Evolutionary conservation across 768 basidiomycete genomes (phyloP), one percentile per base, ranked within the genome.

Genomic region (Phallus indusiatus): DNA sequence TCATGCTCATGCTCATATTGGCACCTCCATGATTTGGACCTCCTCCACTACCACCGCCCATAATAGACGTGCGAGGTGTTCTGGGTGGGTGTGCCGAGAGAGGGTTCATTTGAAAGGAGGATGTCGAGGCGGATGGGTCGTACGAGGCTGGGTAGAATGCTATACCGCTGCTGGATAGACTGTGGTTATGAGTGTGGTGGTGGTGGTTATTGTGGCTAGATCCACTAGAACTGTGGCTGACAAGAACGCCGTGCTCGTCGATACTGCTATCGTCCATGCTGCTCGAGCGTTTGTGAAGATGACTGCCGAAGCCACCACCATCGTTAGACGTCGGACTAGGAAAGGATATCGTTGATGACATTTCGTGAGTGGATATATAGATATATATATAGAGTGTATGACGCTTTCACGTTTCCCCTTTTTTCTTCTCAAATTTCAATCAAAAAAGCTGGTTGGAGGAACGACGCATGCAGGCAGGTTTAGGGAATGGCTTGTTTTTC

Each of bases 81-180:
- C 89, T 80, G 18, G 88, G 89, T 1, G 89, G 88, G 67, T 89
- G 88, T 4, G 81, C 76, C 14, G 88, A 88, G 54, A 84, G 80
- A 9, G 88, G 88, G 66, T 90, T 90, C 80, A 90, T 87, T 63
- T 87, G 86, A 65, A 91, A 90, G 34, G 84, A 79, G 18, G 75
- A 76, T 34, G 63, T 59, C 54, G 71, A 75, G 59, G 77, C 56
- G 16, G 61, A 60, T 1, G 65, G 68, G 63, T 87, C 85, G 64
- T 83, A 88, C 28, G 75, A 69, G 11, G 83, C 72, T 9, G 82
- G 74, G 65, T 84, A 86, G 68, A 76, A 84, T 51, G 73, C 74
- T 58, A 79, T 76, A 52, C 68, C 67, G 14, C 79, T 74, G 47
- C 78, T 68, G 47, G 76, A 74, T 68, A 11, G 70, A 66, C 35